Conservation (phyloP, 345 rosid genomes). For the Sonneratia caseolaris region DNA sequence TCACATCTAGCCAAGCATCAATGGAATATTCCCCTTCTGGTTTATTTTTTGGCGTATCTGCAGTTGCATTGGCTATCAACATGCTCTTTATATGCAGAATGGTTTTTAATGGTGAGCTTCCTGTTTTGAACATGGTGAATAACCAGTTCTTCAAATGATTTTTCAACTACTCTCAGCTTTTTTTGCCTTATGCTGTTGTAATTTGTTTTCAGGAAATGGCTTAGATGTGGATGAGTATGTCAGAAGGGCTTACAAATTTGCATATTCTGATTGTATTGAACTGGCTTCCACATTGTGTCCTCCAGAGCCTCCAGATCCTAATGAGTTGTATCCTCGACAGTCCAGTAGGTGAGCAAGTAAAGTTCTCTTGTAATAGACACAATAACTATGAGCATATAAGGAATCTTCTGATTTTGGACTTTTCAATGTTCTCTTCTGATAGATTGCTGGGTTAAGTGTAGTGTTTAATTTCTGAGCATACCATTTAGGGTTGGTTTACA, state of each 20-base stretch:
- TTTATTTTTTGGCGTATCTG: slow-evolving; percentile 97
- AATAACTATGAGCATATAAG: neutral
- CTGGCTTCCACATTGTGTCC: slow-evolving; percentile 83
- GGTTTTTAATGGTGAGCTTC: slow-evolving; percentile 88
- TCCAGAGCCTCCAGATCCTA: slow-evolving; percentile 95
- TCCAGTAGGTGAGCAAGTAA: slow-evolving; percentile 57
- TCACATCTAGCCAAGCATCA: slow-evolving; percentile 85
- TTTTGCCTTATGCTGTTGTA: slow-evolving; percentile 7
- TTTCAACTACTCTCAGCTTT: slow-evolving; percentile 13
- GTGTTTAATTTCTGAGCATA: neutral
- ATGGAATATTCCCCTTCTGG: slow-evolving; percentile 95
- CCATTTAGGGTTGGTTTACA: neutral
- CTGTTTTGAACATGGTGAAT: neutral
- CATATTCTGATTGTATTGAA: slow-evolving; percentile 94
- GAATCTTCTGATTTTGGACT: neutral
- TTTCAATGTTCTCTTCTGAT: neutral
- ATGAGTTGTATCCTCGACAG: slow-evolving; percentile 88
- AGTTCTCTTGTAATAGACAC: slow-evolving; percentile 9
- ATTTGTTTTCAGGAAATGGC: slow-evolving; percentile 67
- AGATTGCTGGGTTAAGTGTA: neutral
- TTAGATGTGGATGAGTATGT: slow-evolving; percentile 98
- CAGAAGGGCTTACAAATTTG: slow-evolving; percentile 92
- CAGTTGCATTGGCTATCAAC: slow-evolving; percentile 92
- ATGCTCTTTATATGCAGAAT: slow-evolving; percentile 98
- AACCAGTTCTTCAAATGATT: slow-evolving; percentile 15